Base-by-base conservation (phyloP, 306 rosid species). In the Hippophae rhamnoides region DNA sequence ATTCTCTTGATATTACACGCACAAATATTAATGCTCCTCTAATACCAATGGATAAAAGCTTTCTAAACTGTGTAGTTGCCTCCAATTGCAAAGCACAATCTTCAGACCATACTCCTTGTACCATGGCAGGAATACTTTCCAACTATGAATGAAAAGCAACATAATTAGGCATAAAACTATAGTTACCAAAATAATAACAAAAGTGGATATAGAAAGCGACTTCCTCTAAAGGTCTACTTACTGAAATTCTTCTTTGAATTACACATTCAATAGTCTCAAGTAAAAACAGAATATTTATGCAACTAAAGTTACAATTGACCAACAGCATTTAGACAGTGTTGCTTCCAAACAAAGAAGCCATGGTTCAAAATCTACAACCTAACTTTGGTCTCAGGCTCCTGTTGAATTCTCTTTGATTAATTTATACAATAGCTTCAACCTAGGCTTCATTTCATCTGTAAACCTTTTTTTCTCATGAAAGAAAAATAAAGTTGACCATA, bases 121-220 rank as follows among this genome's bases (percentile, higher is more conserved):
- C 25, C 53, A 13, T 13, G 14, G 26, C 53, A 5, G 14, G 53
- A 49, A 49, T 14, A 49, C 14, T 49, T 13, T 49, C 53, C 14
- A 49, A 49, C 53, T 49, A 8, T 23, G 13, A 5, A 11, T 13
- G 25, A 13, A 49, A 31, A 54, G 38, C 13, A 72, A 59, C 41
- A 43, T 23, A 26, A 45, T 8, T 49, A 70, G 55, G 13, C 18
- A 61, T 47, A 42, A 13, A 6, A 6, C 47, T 8, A 10, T 25
- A 14, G 7, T 26, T 8, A 27, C n/a, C 45, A 49, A 41, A 70
- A 57, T 41, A 31, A 5, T 9, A 12, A 41, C 64, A 47, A 7
- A 11, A 59, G 5, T 52, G 7, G 5, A 62, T 23, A 13, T 51
- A 56, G 14, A 51, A 67, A 43, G 18, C 66, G 45, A 65, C 54